These are phyloP conservation scores for Galerina sulciceps DNA, from an alignment of 768 basidiomycete species.

Conservation along the genomic window DNA sequence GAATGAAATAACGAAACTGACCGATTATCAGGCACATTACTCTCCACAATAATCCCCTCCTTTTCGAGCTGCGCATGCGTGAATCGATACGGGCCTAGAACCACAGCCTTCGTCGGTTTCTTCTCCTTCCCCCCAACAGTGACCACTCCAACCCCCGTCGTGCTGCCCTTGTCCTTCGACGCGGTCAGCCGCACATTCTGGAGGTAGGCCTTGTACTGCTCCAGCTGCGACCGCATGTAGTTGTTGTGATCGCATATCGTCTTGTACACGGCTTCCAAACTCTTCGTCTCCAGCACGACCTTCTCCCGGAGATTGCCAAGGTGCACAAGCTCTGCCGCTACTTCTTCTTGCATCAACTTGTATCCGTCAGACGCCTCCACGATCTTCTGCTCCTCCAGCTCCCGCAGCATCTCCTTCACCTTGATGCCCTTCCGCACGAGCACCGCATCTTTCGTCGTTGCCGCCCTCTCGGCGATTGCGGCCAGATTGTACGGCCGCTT, in stretches of 20 bases:
- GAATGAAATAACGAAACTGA: constrained; percentile 36
- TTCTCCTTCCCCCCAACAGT: constrained; percentile 97
- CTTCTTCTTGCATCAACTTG: constrained; percentile 97
- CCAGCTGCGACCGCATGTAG: constrained; percentile 93
- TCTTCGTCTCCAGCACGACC: constrained; percentile 89
- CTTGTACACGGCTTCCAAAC: constrained; percentile 97
- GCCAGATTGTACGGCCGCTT: constrained; percentile 89
- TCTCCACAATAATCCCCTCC: constrained; percentile 98
- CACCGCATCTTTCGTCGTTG: constrained; percentile 95
- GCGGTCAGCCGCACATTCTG: constrained; percentile 95
- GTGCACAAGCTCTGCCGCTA: constrained; percentile 92
- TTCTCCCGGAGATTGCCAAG: constrained; percentile 97
- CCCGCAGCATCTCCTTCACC: constrained; percentile 98
- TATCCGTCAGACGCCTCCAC: constrained; percentile 84
- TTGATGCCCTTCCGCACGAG: constrained; percentile 98
- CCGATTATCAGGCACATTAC: constrained; percentile 99
- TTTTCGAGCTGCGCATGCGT: constrained; percentile 99
- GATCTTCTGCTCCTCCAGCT: constrained; percentile 88
- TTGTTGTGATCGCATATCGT: constrained; percentile 99
- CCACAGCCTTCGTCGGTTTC: constrained; percentile 83
- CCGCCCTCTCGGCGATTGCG: constrained; percentile 90
- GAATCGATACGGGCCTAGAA: constrained; percentile 95
- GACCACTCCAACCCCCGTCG: constrained; percentile 91
- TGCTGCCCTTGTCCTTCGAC: constrained; percentile 85
- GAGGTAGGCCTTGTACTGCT: constrained; percentile 99